Percentiles rank a stretch among this genome's conserved stretches.
phyloP scores from a whole-genome alignment of 768 basidiomycete species.

The Lenzites betulinus region DNA sequence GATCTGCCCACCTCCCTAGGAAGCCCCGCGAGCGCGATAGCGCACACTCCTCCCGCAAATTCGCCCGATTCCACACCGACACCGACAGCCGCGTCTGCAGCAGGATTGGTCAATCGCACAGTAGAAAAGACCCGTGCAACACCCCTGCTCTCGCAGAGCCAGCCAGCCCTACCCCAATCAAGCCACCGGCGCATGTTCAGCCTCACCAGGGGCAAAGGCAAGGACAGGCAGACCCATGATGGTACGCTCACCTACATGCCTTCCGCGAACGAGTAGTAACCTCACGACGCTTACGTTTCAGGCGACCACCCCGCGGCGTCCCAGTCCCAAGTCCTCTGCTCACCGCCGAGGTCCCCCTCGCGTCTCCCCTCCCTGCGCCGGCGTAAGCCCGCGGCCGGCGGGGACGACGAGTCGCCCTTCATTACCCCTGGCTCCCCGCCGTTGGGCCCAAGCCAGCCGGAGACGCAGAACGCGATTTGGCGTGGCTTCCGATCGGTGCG shows the following conservation, averaged over 20 bases:
- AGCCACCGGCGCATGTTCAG: conserved; percentile 56
- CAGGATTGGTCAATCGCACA: conserved; percentile 30
- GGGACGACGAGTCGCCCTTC: conserved; percentile 61
- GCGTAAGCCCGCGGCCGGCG: background rate
- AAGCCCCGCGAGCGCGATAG: conserved; percentile 11
- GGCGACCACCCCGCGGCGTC: conserved; percentile 20
- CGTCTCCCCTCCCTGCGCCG: background rate
- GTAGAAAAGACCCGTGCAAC: conserved; percentile 63
- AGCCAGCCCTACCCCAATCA: conserved; percentile 33
- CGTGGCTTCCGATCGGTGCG: conserved; percentile 73
- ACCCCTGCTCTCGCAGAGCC: conserved; percentile 32
- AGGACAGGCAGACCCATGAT: conserved; percentile 34
- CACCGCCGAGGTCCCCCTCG: conserved; percentile 12
- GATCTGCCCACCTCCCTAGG: conserved; percentile 7
- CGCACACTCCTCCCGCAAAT: conserved; percentile 1
- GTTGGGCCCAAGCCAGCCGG: conserved; percentile 43
- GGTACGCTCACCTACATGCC: conserved; percentile 2
- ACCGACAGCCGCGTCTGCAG: conserved; percentile 12
- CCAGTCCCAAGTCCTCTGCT: conserved; percentile 28
- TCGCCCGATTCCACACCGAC: conserved; percentile 11
- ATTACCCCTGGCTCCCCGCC: conserved; percentile 75
- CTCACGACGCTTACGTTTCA: conserved; percentile 2
- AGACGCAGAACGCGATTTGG: conserved; percentile 46
- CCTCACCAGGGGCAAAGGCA: conserved; percentile 50
- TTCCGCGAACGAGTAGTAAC: background rate